These are phyloP conservation scores for Conoideocrella luteorostrata DNA, from an alignment of 2,329 filamentous ascomycete genomes.

Conservation along the genomic window DNA sequence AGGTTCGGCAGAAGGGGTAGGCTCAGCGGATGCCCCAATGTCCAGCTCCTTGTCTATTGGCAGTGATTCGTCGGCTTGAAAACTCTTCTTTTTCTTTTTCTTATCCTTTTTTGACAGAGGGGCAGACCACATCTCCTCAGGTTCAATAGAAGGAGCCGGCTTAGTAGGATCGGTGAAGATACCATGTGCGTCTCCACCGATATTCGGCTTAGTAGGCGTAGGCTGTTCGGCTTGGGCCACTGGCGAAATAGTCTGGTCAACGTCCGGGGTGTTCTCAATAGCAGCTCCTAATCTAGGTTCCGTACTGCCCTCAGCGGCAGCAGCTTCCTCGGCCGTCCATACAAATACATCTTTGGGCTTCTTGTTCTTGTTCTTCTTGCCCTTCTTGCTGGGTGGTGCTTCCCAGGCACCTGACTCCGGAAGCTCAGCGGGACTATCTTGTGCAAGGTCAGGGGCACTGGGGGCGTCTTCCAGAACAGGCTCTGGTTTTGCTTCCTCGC, in stretches of 20 bases:
- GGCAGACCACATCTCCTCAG: constrained; percentile 6
- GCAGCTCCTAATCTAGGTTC: neutral
- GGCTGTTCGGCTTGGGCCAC: neutral
- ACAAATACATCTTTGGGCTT: constrained; percentile 3
- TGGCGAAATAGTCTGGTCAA: neutral
- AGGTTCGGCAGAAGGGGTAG: too few species aligned
- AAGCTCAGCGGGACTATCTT: neutral
- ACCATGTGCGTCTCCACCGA: neutral
- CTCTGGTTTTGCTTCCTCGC: neutral
- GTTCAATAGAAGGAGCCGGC: neutral
- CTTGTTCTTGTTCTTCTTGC: constrained; percentile 14
- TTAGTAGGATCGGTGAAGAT: neutral
- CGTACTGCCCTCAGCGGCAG: neutral
- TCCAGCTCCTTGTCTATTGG: neutral
- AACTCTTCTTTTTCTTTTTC: constrained; percentile 13
- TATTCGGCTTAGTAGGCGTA: constrained; percentile 1
- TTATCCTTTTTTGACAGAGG: constrained; percentile 6
- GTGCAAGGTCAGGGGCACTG: too few species aligned
- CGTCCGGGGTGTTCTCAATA: neutral
- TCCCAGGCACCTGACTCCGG: neutral
- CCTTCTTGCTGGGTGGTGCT: constrained; percentile 12
- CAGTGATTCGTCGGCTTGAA: constrained; percentile 8
- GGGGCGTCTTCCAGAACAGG: too few species aligned
- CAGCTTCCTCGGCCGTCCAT: neutral
- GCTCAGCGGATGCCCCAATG: neutral